Conservation (phyloP, 306 rosid genomes). For the Casuarina cunninghamiana region DNA sequence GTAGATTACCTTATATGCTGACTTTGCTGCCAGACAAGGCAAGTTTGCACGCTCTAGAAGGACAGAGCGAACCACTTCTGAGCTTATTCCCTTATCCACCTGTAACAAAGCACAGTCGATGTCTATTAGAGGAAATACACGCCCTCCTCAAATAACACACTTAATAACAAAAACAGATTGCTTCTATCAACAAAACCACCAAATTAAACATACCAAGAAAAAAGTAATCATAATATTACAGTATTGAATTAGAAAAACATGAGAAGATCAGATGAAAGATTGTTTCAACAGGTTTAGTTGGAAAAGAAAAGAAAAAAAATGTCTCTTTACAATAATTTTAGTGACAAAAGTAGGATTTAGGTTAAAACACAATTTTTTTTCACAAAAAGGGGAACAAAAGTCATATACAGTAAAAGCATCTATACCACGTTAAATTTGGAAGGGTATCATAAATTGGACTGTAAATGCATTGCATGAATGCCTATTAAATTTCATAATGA, state of each 20-base stretch:
- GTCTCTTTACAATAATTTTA: no score
- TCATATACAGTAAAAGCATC: no score
- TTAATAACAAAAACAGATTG: background rate
- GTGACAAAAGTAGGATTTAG: no score
- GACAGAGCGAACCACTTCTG: conserved; percentile 81
- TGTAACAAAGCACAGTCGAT: conserved; percentile 32
- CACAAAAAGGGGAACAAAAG: no score
- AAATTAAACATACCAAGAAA: background rate
- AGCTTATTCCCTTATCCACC: conserved; percentile 79
- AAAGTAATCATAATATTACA: background rate
- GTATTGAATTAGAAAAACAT: background rate
- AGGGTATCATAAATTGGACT: no score
- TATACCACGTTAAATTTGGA: no score
- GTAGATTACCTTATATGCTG: conserved; percentile 68
- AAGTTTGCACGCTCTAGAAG: conserved; percentile 75
- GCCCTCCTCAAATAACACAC: background rate
- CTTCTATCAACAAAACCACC: background rate
- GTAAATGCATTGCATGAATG: no score
- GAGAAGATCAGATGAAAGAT: background rate
- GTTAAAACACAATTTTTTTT: no score
- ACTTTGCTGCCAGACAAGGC: conserved; percentile 77
- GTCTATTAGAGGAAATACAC: background rate
- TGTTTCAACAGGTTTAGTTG: background rate
- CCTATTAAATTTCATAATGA: no score
- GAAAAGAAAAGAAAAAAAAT: no score